Base-by-base conservation (phyloP, 192 early-diverging fungal species). In the Endogone sp. region DNA sequence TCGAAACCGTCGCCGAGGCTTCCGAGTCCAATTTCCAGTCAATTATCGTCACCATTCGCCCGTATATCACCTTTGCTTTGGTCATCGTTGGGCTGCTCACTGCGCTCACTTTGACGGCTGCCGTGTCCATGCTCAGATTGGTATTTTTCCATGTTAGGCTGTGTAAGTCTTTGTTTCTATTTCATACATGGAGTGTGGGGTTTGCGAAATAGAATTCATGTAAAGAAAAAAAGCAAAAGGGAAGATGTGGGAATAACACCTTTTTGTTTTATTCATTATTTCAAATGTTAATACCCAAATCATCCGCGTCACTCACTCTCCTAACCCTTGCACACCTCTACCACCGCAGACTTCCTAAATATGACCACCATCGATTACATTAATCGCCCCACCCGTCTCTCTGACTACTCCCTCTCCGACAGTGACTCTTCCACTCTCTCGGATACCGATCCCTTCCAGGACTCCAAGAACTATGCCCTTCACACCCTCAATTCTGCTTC, bases 281-380 rank as follows among this genome's bases (percentile, higher is more conserved):
- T 44, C 37, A 44, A 4, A 13, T 44, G 37, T 13, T 44, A 13
- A 44, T 13, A 44, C 37, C 37, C 37, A 44, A n/a, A n/a, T n/a
- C n/a, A n/a, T n/a, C n/a, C n/a, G n/a, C n/a, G n/a, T n/a, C n/a
- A n/a, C n/a, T n/a, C n/a, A n/a, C n/a, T n/a, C 13, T 44, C 37
- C 37, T 44, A 44, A 44, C 37, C 37, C 37, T n/a, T n/a, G n/a
- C n/a, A n/a, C n/a, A n/a, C n/a, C n/a, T n/a, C n/a, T n/a, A n/a
- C n/a, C n/a, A n/a, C 37, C 37, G 37, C 63, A 72, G 65, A 27
- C 23, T 67, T 49, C 11, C 29, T 74, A 20, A 70, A 70, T 8
- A 64, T 78, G 55, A 78, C 72, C 2, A 78, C 76, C 2, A 59
- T 73, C 13, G 71, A 78, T 31, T 74, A 70, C 26, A 30, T 78